These are phyloP conservation scores for Gaillardinia entomophila DNA, from an alignment of 805 yeast genomes.

Conservation along the genomic window DNA sequence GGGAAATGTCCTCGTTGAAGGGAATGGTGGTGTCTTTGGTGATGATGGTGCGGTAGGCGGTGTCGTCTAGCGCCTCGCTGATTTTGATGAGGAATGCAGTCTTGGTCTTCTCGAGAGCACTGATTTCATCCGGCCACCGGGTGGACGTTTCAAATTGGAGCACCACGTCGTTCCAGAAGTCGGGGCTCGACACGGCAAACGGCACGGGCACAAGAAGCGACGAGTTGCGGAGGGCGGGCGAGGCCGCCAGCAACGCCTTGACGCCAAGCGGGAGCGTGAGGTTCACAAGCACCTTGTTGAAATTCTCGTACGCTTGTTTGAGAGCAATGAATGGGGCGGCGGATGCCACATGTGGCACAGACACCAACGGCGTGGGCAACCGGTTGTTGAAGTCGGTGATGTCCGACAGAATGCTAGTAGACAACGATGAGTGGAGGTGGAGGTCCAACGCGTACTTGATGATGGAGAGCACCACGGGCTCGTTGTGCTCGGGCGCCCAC, in stretches of 20 bases:
- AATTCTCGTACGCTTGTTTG: conserved; percentile 42
- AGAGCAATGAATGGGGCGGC: conserved; percentile 22
- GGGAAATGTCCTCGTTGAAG: conserved; percentile 51
- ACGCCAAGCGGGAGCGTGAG: conserved; percentile 63
- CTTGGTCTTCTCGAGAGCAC: conserved; percentile 82
- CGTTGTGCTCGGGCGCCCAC: conserved; percentile 57
- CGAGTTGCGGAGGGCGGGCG: conserved; percentile 70
- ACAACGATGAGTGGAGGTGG: conserved; percentile 50
- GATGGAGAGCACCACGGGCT: conserved; percentile 62
- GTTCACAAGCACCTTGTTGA: conserved; percentile 42
- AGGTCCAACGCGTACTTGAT: conserved; percentile 54
- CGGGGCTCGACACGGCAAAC: conserved; percentile 66
- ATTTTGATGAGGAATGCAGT: conserved; percentile 81
- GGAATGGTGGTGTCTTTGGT: conserved; percentile 66
- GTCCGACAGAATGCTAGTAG: conserved; percentile 30
- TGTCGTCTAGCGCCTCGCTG: conserved; percentile 41
- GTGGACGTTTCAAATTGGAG: conserved; percentile 83
- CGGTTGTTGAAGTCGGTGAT: conserved; percentile 42
- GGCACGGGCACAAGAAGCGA: conserved; percentile 79
- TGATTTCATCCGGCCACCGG: conserved; percentile 94
- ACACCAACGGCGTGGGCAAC: conserved; percentile 54
- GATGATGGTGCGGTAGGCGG: conserved; percentile 52
- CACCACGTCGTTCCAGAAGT: conserved; percentile 73
- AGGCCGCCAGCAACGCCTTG: conserved; percentile 66
- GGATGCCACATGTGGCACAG: conserved; percentile 43